Percentiles rank a stretch among this genome's conserved stretches.
phyloP scores from a whole-genome alignment of 768 basidiomycete genomes.

The Naganishia vaughanmartiniae region DNA sequence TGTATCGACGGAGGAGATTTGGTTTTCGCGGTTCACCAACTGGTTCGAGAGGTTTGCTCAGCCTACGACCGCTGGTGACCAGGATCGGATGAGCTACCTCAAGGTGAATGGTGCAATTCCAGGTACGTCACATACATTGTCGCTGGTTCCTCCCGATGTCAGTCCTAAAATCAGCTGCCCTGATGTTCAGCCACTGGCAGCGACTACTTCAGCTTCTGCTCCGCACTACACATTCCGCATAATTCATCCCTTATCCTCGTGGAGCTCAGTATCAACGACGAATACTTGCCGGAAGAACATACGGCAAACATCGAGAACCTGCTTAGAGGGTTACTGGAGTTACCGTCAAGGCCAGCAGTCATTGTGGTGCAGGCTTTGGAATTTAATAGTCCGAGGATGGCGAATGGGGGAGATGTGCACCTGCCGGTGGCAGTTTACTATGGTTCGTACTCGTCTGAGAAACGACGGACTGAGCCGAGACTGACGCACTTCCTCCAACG shows the following conservation, averaged over 20 bases:
- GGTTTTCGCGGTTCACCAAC: conserved; percentile 44
- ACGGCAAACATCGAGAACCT: conserved; percentile 52
- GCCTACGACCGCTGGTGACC: neutral
- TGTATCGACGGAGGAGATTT: conserved; percentile 41
- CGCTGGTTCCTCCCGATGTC: neutral
- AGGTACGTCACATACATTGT: conserved; percentile 9
- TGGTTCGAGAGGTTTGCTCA: conserved; percentile 43
- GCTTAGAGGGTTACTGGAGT: conserved; percentile 44
- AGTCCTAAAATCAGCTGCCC: neutral
- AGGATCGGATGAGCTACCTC: neutral
- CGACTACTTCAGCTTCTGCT: conserved; percentile 50
- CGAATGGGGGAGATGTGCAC: conserved; percentile 49
- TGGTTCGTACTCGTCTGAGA: conserved; percentile 33
- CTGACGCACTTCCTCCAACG: neutral
- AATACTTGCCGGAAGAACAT: conserved; percentile 43
- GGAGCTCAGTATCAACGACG: conserved; percentile 52
- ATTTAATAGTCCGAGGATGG: conserved; percentile 47
- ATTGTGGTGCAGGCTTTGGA: conserved; percentile 48
- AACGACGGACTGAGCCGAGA: neutral
- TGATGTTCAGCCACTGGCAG: conserved; percentile 41
- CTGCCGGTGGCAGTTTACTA: conserved; percentile 51
- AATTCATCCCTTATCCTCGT: conserved; percentile 49
- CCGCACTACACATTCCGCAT: conserved; percentile 47
- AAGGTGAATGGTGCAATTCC: conserved; percentile 47
- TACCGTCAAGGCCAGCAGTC: conserved; percentile 47